phyloP scores from a whole-genome alignment of 1,284 basidiomycete genomes.

The Pholiota adiposa region DNA sequence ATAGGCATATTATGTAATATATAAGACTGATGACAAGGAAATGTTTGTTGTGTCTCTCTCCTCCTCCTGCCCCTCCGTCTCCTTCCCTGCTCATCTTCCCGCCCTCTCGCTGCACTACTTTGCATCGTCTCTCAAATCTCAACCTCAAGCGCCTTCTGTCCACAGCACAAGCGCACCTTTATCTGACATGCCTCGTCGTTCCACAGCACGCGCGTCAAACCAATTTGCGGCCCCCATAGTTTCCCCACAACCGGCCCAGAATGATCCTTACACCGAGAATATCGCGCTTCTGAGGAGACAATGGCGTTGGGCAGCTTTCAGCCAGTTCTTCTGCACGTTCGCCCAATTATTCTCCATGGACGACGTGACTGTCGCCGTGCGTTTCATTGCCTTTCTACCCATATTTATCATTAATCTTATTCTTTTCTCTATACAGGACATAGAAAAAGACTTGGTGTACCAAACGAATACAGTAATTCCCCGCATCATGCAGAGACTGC shows the following conservation, averaged over 20 bases:
- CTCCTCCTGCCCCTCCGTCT: conserved; percentile 3
- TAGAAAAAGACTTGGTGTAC: conserved; percentile 74
- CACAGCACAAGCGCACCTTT: not conserved
- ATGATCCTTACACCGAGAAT: conserved; percentile 43
- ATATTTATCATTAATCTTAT: conserved; percentile 4
- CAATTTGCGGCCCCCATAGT: conserved; percentile 24
- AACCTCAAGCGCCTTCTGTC: not conserved
- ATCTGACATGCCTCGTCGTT: conserved; percentile 42
- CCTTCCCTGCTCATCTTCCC: not conserved
- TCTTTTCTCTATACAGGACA: conserved; percentile 51
- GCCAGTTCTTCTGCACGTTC: conserved; percentile 83
- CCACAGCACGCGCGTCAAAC: conserved; percentile 32
- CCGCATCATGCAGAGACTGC: conserved; percentile 72
- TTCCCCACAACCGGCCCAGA: conserved; percentile 23
- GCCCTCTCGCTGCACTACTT: not conserved
- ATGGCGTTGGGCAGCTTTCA: conserved; percentile 86
- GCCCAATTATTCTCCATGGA: conserved; percentile 63
- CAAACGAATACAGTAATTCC: conserved; percentile 65
- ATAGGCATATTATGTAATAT: conserved; percentile 25
- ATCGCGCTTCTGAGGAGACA: conserved; percentile 57
- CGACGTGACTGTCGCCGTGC: conserved; percentile 65
- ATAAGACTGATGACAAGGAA: conserved; percentile 20
- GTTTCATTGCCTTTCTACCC: conserved; percentile 34
- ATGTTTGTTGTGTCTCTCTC: conserved; percentile 22
- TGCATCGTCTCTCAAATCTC: not conserved